Base-by-base conservation (phyloP, 495 filamentous ascomycete species). In the Thozetella sp. region DNA sequence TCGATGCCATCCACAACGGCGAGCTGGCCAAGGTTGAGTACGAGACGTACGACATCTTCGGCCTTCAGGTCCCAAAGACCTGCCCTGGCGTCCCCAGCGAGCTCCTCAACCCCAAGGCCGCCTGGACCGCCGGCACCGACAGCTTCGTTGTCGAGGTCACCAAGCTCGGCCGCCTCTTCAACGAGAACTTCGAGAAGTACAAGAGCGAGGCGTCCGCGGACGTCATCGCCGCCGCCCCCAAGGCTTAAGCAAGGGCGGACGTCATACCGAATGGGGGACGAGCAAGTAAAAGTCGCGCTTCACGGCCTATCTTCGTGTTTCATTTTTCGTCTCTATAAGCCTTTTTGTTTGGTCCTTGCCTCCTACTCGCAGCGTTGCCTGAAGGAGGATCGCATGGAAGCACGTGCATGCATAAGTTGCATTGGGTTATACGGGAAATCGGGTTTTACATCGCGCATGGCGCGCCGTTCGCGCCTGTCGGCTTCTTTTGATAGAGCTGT, bases 171-270 rank as follows among this genome's bases (percentile, higher is more conserved):
- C 75, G 67, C 51, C 83, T 98, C 55, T 98, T 98, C 84, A 85
- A 88, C 70, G 91, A 97, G 80, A 98, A 98, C 83, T 99, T 99
- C 83, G 88, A 93, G 82, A 96, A 95, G 82, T 98, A 97, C 81
- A 78, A 86, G 62, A 88, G 89, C 62, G 83, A 97, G 76, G 93
- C 93, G 23, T 97, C 93, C 30, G 77, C 81, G 57, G 94, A 97
- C 55, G 93, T 93, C 59, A 83, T 88, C 70, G 84, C 85, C 58
- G 89, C 90, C 30, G 90, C 86, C 24, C 87, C 87, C 6, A 65
- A 71, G 26, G 69, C 81, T 40, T 82, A 74, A 67, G 46, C 19
- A 0, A 23, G 40, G 22, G 55, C 15, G 26, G 54, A 17, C 55
- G 56, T 53, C n/a, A 30, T 45, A 22, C 20, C 50, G 54, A n/a